Percentiles rank a stretch among this genome's conserved stretches.
Evolutionary conservation across 805 yeast species (phyloP).

Genomic region (Starmerella apicola): DNA sequence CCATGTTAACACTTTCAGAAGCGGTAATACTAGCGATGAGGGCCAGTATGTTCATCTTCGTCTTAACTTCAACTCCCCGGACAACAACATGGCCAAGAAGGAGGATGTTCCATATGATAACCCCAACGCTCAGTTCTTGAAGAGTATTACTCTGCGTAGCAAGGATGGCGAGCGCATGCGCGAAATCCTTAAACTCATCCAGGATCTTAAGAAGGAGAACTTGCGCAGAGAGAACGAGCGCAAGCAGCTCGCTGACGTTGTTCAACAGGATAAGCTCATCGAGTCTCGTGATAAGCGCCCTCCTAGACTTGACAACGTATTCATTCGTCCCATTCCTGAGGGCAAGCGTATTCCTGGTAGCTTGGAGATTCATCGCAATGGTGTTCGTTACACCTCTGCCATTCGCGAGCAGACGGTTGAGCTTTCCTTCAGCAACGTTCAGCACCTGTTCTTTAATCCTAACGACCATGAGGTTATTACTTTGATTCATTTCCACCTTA

Average conservation of each 20-base stretch:
- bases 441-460: conserved; percentile 90
- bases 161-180: conserved; percentile 83
- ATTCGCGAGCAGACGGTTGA: conserved; percentile 78
- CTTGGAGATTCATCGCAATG: conserved; percentile 86
- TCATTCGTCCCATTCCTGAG: conserved; percentile 91
- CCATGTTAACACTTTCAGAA: conserved; percentile 86
- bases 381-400: conserved; percentile 84
- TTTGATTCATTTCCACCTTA: conserved; percentile 81
- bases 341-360: conserved; percentile 91
- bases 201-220: conserved; percentile 83
- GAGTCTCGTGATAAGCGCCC: conserved; percentile 78
- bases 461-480: conserved; percentile 90
- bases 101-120: conserved; percentile 87
- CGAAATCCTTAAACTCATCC: conserved; percentile 78
- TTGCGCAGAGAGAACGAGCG: conserved; percentile 82
- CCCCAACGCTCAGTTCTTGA: conserved; percentile 72
- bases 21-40: conserved; percentile 90
- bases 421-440: conserved; percentile 76
- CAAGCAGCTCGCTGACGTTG: conserved; percentile 87
- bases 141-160: conserved; percentile 78
- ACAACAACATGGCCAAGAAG: conserved; percentile 58
- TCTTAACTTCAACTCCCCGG: conserved; percentile 87
- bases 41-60: conserved; percentile 88
- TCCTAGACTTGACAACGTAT: conserved; percentile 73
- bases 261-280: conserved; percentile 75